Percentiles rank a stretch among this genome's conserved stretches.
Conservation (phyloP, 768 basidiomycete genomes). For the Psilocybe cubensis region DNA sequence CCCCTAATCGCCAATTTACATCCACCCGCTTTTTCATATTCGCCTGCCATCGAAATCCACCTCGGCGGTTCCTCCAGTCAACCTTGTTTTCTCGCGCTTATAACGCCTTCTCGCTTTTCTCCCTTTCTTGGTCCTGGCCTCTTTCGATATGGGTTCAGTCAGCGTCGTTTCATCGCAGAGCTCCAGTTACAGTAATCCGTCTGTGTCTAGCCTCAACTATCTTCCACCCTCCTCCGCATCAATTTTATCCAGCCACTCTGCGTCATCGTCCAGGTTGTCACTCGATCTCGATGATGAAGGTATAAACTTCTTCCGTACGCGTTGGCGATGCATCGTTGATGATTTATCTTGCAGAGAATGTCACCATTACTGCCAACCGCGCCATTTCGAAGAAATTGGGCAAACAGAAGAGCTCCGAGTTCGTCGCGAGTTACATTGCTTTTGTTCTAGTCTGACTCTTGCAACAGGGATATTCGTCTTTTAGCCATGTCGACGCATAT, state of each 20-base stretch:
- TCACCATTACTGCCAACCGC: constrained; percentile 66
- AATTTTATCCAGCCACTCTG: constrained; percentile 34
- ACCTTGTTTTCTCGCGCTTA: constrained; percentile 23
- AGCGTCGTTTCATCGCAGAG: constrained; percentile 35
- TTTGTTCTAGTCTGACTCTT: constrained; percentile 20
- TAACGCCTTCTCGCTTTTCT: constrained; percentile 22
- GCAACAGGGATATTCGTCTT: constrained; percentile 68
- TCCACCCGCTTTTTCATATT: constrained; percentile 33
- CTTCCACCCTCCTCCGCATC: constrained; percentile 42
- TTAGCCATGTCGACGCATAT: constrained; percentile 84
- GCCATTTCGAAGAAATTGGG: constrained; percentile 47
- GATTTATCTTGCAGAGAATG: constrained; percentile 55
- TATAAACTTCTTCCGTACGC: constrained; percentile 27
- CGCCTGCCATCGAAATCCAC: constrained; percentile 45
- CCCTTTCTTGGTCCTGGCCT: constrained; percentile 16
- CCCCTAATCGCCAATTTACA: constrained; percentile 35
- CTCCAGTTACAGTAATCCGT: constrained; percentile 34
- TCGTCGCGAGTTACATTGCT: constrained; percentile 37
- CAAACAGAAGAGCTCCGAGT: constrained; percentile 71
- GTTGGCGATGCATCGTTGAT: constrained; percentile 15
- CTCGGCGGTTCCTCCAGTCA: constrained; percentile 55
- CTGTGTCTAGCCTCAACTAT: constrained; percentile 35
- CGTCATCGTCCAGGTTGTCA: constrained; percentile 60
- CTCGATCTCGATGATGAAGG: constrained; percentile 68
- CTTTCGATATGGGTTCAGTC: constrained; percentile 37